phyloP scores from a whole-genome alignment of 805 yeast species.

The Novakomyces olei region DNA sequence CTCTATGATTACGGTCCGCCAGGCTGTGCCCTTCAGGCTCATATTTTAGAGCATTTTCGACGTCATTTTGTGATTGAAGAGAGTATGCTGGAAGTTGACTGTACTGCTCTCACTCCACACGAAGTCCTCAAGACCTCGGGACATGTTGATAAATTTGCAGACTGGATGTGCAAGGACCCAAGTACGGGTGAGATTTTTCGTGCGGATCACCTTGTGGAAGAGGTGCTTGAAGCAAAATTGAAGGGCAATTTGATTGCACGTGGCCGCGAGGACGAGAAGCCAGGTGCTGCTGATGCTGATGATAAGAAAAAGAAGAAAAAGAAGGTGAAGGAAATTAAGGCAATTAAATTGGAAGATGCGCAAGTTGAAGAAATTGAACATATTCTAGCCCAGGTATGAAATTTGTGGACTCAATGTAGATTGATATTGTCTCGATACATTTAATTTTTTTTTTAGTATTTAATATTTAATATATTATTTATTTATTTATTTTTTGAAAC shows the following conservation, averaged over 20 bases:
- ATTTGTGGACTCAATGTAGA: no score
- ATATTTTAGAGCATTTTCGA: slow-evolving; percentile 86
- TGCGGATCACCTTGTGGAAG: slow-evolving; percentile 96
- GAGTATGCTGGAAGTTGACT: slow-evolving; percentile 96
- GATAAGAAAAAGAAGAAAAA: slow-evolving; percentile 81
- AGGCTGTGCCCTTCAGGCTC: slow-evolving; percentile 96
- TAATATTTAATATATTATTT: slow-evolving; percentile 15
- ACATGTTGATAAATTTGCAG: slow-evolving; percentile 96
- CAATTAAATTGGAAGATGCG: slow-evolving; percentile 55
- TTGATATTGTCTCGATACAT: neutral
- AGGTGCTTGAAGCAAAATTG: slow-evolving; percentile 83
- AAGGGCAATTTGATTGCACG: slow-evolving; percentile 96
- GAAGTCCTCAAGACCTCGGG: slow-evolving; percentile 97
- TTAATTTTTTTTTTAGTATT: neutral
- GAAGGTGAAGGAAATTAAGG: slow-evolving; percentile 89
- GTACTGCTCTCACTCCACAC: slow-evolving; percentile 92
- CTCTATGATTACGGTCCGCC: slow-evolving; percentile 98
- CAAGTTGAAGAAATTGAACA: slow-evolving; percentile 62
- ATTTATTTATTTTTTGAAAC: no score
- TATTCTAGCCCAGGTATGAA: slow-evolving; percentile 54
- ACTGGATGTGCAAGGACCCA: slow-evolving; percentile 95
- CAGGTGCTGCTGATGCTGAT: slow-evolving; percentile 45
- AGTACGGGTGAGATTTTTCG: slow-evolving; percentile 95
- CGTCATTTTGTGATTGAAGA: slow-evolving; percentile 93
- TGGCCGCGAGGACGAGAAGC: slow-evolving; percentile 38